Evolutionary conservation across 2,329 filamentous ascomycete genomes (phyloP), one percentile per base, ranked within the genome.

Genomic region (Sporothrix pallida): DNA sequence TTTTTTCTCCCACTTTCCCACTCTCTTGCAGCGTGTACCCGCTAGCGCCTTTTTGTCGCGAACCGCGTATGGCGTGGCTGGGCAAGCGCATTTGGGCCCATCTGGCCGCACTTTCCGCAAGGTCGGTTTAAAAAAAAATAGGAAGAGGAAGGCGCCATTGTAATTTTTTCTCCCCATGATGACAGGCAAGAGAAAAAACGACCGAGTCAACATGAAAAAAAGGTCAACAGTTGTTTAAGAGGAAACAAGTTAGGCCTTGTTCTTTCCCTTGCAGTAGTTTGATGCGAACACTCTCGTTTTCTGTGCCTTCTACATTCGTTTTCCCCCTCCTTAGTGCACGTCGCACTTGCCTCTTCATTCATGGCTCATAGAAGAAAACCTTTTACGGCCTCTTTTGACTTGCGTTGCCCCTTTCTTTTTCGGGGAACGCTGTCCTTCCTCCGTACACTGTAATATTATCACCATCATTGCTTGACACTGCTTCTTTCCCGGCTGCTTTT

Each of bases 31-130:
- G 31, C n/a, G 52, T 48, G 20, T 58, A 23, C 42, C 56, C 72
- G 72, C 67, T 74, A 73, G 73, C 58, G 63, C 26, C n/a, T 12
- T 37, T 63, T 73, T 72, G 70, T 76, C 72, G 74, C 75, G 74
- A 74, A 69, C 52, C 73, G 75, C 75, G 75, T 76, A 48, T 74
- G 62, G 74, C 68, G 73, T 75, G 73, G 72, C 68, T 73, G 62
- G 73, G 71, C 70, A 72, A 48, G 50, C 65, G 52, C 58, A 58
- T 60, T 26, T 60, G 67, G 63, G 6, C 46, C n/a, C 0, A 12
- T 13, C 63, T 26, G 74, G 71, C 71, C 74, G 74, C 73, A 52
- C 54, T 67, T 75, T 73, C 74, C 74, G 74, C 73, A 74, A 71
- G 69, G 48, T 26, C 23, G 23, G 23, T 1, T 26, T 26, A 60